These are phyloP conservation scores for Colletotrichum spaethianum DNA, from an alignment of 2,329 filamentous ascomycete species.

Conservation along the genomic window DNA sequence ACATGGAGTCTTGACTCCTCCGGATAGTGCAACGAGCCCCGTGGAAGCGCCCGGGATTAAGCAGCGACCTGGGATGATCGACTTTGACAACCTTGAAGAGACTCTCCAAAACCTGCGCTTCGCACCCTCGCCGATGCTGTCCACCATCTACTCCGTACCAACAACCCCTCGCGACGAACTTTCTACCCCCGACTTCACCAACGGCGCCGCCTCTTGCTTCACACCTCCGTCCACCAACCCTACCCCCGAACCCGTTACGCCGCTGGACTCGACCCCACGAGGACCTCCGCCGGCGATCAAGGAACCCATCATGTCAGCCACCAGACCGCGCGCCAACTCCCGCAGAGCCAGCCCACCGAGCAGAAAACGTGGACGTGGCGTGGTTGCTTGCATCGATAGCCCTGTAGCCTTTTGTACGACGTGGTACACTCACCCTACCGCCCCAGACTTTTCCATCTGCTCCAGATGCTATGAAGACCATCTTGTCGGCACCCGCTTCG, in stretches of 20 bases:
- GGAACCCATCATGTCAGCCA: constrained; percentile 20
- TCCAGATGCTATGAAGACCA: constrained; percentile 55
- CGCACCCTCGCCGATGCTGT: constrained; percentile 38
- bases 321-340: constrained; percentile 32
- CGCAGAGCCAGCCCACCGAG: constrained; percentile 26
- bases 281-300: background rate
- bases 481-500: constrained; percentile 50
- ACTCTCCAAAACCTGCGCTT: constrained; percentile 37
- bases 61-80: constrained; percentile 19
- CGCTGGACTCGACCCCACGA: constrained; percentile 16
- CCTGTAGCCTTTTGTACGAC: constrained; percentile 49
- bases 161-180: constrained; percentile 32
- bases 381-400: constrained; percentile 48
- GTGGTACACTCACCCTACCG: constrained; percentile 55
- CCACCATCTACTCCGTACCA: constrained; percentile 36
- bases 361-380: constrained; percentile 33
- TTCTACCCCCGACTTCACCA: constrained; percentile 28
- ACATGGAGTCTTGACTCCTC: background rate
- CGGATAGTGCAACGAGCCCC: constrained; percentile 1
- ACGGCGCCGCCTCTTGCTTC: constrained; percentile 32
- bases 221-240: constrained; percentile 37
- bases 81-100: constrained; percentile 37
- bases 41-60: background rate
- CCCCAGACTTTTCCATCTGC: constrained; percentile 53
- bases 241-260: constrained; percentile 30